Conservation (phyloP, 352 stramenopile genomes). For the Peronosclerospora sorghi region DNA sequence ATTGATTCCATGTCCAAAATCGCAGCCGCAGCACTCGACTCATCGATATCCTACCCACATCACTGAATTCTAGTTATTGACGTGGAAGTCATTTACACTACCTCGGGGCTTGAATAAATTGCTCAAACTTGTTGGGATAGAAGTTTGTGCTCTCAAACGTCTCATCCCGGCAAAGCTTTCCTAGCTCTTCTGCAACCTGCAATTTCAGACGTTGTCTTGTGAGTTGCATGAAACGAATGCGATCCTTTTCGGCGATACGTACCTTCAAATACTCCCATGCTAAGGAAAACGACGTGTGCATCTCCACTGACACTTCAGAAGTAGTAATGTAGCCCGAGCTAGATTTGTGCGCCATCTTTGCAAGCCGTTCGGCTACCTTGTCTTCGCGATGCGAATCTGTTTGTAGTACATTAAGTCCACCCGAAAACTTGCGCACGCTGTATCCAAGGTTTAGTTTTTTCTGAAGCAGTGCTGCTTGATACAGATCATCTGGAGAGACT, state of each 20-base stretch:
- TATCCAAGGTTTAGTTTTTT: slow-evolving; percentile 85
- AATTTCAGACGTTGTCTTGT: slow-evolving; percentile 1
- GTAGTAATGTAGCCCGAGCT: slow-evolving; percentile 78
- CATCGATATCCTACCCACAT: too few relatives aligned
- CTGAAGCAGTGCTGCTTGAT: slow-evolving; percentile 82
- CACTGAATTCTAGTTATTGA: too few relatives aligned
- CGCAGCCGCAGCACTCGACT: too few relatives aligned
- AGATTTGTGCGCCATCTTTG: slow-evolving; percentile 66
- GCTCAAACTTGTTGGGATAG: slow-evolving; percentile 88
- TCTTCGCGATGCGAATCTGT: slow-evolving; percentile 82
- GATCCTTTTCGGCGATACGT: background rate
- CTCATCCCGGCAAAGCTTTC: slow-evolving; percentile 91
- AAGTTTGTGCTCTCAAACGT: slow-evolving; percentile 92
- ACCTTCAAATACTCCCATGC: slow-evolving; percentile 93
- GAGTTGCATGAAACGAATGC: background rate
- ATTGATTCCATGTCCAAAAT: too few relatives aligned
- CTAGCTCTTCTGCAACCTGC: slow-evolving; percentile 87
- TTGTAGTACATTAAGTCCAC: slow-evolving; percentile 90
- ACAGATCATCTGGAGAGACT: slow-evolving; percentile 95
- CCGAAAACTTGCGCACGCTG: slow-evolving; percentile 88
- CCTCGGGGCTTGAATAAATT: slow-evolving; percentile 25
- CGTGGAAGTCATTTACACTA: slow-evolving; percentile 2
- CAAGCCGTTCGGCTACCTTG: slow-evolving; percentile 53
- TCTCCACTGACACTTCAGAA: slow-evolving; percentile 82
- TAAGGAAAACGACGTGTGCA: slow-evolving; percentile 91